Evolutionary conservation across 352 stramenopile genomes (phyloP).

Genomic region (Paralagenidium karlingii): DNA sequence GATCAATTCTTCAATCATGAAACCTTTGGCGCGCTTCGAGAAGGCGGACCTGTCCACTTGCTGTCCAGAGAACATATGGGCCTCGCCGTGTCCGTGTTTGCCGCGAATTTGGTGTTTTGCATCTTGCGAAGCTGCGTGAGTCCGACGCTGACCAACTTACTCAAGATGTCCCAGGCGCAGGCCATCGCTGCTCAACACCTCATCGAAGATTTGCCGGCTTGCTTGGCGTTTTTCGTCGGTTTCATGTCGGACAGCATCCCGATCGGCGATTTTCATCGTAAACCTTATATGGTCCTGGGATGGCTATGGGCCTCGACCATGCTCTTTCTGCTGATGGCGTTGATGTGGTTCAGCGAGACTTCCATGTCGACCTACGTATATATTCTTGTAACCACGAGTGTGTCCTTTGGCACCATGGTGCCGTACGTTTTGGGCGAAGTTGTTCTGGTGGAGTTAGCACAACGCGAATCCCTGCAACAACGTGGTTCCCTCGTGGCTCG

Average conservation of each 20-base stretch:
- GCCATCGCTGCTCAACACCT: slow-evolving; percentile 49
- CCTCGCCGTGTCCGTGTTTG: slow-evolving; percentile 34
- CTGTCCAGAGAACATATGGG: slow-evolving; percentile 46
- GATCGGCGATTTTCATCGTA: slow-evolving; percentile 75
- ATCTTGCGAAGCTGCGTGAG: slow-evolving; percentile 51
- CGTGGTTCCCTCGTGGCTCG: too few relatives aligned
- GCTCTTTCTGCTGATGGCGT: too few relatives aligned
- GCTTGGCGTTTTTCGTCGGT: slow-evolving; percentile 76
- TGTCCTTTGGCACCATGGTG: slow-evolving; percentile 72
- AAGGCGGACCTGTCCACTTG: slow-evolving; percentile 40
- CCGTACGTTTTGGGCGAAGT: slow-evolving; percentile 77
- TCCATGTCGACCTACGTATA: slow-evolving; percentile 19
- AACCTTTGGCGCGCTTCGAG: slow-evolving; percentile 46
- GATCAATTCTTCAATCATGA: slow-evolving; percentile 71
- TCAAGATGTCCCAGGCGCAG: slow-evolving; percentile 34
- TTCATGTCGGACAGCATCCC: slow-evolving; percentile 78
- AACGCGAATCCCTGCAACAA: slow-evolving; percentile 53
- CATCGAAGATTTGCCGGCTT: slow-evolving; percentile 79
- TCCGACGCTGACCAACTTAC: slow-evolving; percentile 52
- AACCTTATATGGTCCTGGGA: slow-evolving; percentile 86
- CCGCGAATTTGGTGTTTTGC: slow-evolving; percentile 44
- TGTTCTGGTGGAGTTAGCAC: slow-evolving; percentile 65
- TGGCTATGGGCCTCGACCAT: slow-evolving; percentile 37
- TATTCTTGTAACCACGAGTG: slow-evolving; percentile 56
- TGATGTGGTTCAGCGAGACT: too few relatives aligned